Base-by-base conservation (phyloP, 345 rosid genomes). In the Hibiscus tridactylites region DNA sequence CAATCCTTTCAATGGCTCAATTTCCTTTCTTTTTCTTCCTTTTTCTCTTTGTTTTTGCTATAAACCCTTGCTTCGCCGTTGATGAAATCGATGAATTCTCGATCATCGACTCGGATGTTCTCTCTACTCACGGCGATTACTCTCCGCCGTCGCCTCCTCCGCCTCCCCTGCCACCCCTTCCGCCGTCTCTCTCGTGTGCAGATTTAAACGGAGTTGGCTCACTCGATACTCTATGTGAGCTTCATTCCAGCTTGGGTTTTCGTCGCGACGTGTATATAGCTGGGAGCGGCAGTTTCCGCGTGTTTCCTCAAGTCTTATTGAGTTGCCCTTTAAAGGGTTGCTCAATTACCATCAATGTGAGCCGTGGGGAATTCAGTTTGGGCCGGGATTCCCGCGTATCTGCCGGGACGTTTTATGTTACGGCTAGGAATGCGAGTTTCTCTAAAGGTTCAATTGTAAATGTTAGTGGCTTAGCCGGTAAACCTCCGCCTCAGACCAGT, bases 91-190 rank as follows among this genome's bases (percentile, higher is more conserved):
- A 77, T 61, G 83, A 79, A 29, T 85, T 79, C 66, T 65, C 88
- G 54, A 58, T 58, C 21, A 7, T 53, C 68, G 83, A 65, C 39
- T 64, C 39, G 28, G 87, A 78, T 37, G 21, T 33, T 29, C 61
- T 77, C 39, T 61, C 72, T n/a, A 78, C 75, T 68, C 87, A 77
- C 16, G 88, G 89, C 2, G 91, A 87, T 61, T 87, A 87, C 79
- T 66, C 81, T 33, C 91, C 91, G 9, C 91, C 91, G 15, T 78
- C 89, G 21, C 91, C 91, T 6, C 89, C 86, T 0, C 86, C 86
- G 10, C 89, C 87, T 16, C 50, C 85, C 2, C 39, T 81, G 21
- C 84, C 89, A 4, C 89, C 88, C 19, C 86, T 75, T 47, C 88
- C 86, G 12, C 88, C 88, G 2, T 76, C 89, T 9, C 75, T 86